Conservation (phyloP, 2,329 filamentous ascomycete species). For the Penicillium sp. region DNA sequence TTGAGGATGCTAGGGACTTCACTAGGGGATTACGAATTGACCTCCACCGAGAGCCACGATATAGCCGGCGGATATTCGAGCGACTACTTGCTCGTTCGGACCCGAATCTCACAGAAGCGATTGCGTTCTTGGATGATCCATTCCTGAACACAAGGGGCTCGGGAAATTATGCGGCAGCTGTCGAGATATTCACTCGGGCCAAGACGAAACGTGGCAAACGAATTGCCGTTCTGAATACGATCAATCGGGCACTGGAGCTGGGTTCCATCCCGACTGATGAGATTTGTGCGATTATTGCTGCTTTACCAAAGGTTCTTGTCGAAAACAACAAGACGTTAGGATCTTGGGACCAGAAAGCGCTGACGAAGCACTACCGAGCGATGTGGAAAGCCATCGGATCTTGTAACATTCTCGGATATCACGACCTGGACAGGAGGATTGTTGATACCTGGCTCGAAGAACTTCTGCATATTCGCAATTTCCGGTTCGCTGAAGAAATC, state of each 20-base stretch:
- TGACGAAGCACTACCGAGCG: slow-evolving; percentile 26
- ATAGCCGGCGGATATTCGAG: slow-evolving; percentile 37
- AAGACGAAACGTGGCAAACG: slow-evolving; percentile 19
- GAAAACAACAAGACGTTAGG: slow-evolving; percentile 15
- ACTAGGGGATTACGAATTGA: slow-evolving; percentile 31
- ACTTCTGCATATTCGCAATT: slow-evolving; percentile 22
- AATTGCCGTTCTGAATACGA: slow-evolving; percentile 23
- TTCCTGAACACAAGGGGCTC: slow-evolving; percentile 36
- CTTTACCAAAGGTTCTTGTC: slow-evolving; percentile 23
- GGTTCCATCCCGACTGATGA: slow-evolving; percentile 36
- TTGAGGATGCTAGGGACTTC: slow-evolving; percentile 30
- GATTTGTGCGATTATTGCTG: slow-evolving; percentile 31
- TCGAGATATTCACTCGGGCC: slow-evolving; percentile 26
- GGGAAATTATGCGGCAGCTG: slow-evolving; percentile 33
- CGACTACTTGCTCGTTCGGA: slow-evolving; percentile 25
- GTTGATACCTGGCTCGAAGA: slow-evolving; percentile 34
- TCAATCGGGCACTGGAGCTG: slow-evolving; percentile 33
- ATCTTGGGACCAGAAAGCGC: slow-evolving; percentile 13
- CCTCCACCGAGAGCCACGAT: slow-evolving; percentile 33
- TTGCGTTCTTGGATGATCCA: slow-evolving; percentile 37
- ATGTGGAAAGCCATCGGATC: slow-evolving; percentile 40
- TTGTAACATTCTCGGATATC: slow-evolving; percentile 35
- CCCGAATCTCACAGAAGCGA: slow-evolving; percentile 21
- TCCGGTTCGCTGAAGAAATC: slow-evolving; percentile 30
- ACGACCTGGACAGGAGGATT: slow-evolving; percentile 31